Base-by-base conservation (phyloP, 768 basidiomycete species). In the Tricholomella constricta region DNA sequence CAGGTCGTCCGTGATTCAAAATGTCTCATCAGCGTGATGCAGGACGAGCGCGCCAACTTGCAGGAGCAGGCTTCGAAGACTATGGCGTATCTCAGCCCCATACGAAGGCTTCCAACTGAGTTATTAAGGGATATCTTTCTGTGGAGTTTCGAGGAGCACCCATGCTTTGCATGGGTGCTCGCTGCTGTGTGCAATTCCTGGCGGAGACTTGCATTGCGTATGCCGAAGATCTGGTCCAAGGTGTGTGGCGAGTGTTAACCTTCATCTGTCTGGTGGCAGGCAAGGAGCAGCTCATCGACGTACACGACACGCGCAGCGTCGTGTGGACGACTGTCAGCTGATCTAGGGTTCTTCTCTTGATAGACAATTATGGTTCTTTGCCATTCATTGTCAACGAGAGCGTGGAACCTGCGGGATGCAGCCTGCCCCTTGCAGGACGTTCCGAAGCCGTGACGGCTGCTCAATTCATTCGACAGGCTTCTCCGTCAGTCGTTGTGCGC, bases 201-300 rank as follows among this genome's bases (percentile, higher is more conserved):
- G 89, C 75, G 89, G 47, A 73, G 77, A 45, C 73, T 88, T 36
- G 81, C 81, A 3, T 69, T 91, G 26, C 72, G 77, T 19, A 88
- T 88, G 68, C 89, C 89, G 4, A 76, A 61, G 36, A 67, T 91
- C 37, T 91, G 89, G 89, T 87, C 88, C 43, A 90, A 87, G 78
- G 88, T 89, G 61, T 70, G 78, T 74, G 19, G 55, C 17, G 23
- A 20, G 45, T 32, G 20, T 45, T 34, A 31, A 7, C 22, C 17
- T 31, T 22, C 19, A 4, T 27, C 31, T 20, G 7, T 23, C 29
- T 3, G 45, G 25, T 38, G 37, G 37, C 9, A 14, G 41, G 25
- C 42, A 17, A n/a, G 15, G 10, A 32, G 45, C 45, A 34, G 11
- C 45, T 15, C 31, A 29, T 23, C 11, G 27, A 31, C 15, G 15